These are phyloP conservation scores for Datura wrightii DNA, from an alignment of 257 asterid genomes.

Conservation along the genomic window DNA sequence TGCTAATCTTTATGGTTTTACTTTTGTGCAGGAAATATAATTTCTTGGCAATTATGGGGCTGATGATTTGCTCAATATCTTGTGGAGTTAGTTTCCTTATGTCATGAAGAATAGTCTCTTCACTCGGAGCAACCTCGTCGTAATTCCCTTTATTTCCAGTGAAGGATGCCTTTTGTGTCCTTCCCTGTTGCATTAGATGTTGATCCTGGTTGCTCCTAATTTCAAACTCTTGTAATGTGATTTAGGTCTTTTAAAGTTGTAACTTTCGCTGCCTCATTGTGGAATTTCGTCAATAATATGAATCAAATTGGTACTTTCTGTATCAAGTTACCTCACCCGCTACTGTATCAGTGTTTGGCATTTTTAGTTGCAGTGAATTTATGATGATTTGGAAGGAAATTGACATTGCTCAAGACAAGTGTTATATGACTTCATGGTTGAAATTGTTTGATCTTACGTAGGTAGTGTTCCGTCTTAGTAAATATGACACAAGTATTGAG, in stretches of 20 bases:
- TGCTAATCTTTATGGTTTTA: constrained; percentile 12
- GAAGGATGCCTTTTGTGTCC: background rate
- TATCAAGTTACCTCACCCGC: background rate
- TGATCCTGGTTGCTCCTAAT: constrained; percentile 11
- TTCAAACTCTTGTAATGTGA: background rate
- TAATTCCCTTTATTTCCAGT: background rate
- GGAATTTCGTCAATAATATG: background rate
- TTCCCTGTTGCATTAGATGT: background rate
- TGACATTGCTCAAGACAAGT: background rate
- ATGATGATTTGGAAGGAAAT: background rate
- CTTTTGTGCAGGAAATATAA: constrained; percentile 66
- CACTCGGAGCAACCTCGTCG: background rate
- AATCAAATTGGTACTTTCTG: constrained; percentile 8
- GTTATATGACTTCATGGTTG: background rate
- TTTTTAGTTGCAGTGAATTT: background rate
- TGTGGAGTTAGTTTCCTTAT: constrained; percentile 59
- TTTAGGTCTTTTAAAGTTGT: background rate
- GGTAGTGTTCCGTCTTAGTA: background rate
- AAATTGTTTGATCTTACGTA: background rate
- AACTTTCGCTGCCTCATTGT: background rate
- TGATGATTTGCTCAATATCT: constrained; percentile 61
- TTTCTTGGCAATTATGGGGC: constrained; percentile 60
- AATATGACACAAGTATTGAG: background rate
- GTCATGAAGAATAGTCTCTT: constrained; percentile 36
- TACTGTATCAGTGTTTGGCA: background rate